Conservation (phyloP, 2,329 filamentous ascomycete species). For the Pseudogymnoascus sp. region DNA sequence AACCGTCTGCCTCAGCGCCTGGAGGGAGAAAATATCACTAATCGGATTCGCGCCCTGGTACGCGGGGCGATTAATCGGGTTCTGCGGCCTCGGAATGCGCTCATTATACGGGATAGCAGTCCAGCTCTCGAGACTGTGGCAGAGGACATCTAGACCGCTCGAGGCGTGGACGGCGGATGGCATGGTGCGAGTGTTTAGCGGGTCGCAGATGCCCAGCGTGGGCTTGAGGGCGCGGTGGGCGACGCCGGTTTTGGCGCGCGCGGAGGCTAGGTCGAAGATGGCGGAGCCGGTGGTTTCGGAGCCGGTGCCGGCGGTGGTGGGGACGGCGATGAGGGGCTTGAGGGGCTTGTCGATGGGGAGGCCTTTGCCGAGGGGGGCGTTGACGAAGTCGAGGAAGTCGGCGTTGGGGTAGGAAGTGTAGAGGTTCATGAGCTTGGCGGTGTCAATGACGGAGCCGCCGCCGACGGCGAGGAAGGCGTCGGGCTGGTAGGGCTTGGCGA, state of each 20-base stretch:
- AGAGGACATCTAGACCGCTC: conserved; percentile 89
- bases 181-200: conserved; percentile 93
- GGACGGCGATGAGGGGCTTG: conserved; percentile 71
- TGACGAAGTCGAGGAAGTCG: conserved; percentile 95
- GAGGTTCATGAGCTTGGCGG: conserved; percentile 96
- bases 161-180: conserved; percentile 85
- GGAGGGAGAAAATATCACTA: conserved; percentile 90
- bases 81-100: conserved; percentile 72
- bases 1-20: conserved; percentile 73
- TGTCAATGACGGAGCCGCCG: conserved; percentile 93
- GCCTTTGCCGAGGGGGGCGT: conserved; percentile 84
- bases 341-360: conserved; percentile 63
- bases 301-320: conserved; percentile 79
- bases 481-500: conserved; percentile 69
- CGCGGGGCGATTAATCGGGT: conserved; percentile 83
- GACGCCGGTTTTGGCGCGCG: conserved; percentile 89
- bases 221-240: conserved; percentile 94
- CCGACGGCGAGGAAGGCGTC: conserved; percentile 92
- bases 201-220: conserved; percentile 76
- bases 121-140: conserved; percentile 93
- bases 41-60: conserved; percentile 98
- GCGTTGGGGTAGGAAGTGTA: conserved; percentile 87
- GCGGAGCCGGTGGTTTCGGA: conserved; percentile 96
- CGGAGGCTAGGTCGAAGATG: conserved; percentile 89
- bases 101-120: conserved; percentile 93